These are phyloP conservation scores for Venturia pyrina DNA, from an alignment of 2,329 filamentous ascomycete species.

Conservation along the genomic window DNA sequence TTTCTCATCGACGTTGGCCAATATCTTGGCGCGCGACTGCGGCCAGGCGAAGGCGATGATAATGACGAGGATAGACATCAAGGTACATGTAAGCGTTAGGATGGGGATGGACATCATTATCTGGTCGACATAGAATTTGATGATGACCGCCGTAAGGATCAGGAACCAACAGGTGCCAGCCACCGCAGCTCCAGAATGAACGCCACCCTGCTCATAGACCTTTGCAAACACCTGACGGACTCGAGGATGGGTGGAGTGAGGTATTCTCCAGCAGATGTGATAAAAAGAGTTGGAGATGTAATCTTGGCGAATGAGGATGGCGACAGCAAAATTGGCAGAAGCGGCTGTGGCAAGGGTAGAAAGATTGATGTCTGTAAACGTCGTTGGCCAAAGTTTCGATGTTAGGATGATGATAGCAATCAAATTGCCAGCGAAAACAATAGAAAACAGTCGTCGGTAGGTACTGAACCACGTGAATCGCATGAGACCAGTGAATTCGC, in stretches of 20 bases:
- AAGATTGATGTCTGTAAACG: conserved; percentile 16
- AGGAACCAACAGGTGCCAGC: conserved; percentile 35
- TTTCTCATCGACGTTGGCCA: not conserved
- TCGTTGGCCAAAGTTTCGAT: conserved; percentile 4
- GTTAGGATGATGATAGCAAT: conserved; percentile 17
- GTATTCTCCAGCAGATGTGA: conserved; percentile 22
- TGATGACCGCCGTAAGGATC: conserved; percentile 26
- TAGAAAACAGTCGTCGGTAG: conserved; percentile 22
- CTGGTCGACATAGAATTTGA: conserved; percentile 18
- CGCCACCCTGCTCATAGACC: conserved; percentile 31
- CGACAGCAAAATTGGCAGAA: conserved; percentile 24
- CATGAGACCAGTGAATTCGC: conserved; percentile 8
- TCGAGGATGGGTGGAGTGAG: conserved; percentile 23
- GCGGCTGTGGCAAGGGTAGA: conserved; percentile 23
- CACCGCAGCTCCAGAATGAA: conserved; percentile 29
- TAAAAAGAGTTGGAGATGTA: conserved; percentile 31
- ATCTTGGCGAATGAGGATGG: conserved; percentile 29
- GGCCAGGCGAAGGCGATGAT: conserved; percentile 22
- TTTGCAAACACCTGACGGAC: conserved; percentile 29
- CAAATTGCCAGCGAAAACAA: conserved; percentile 21
- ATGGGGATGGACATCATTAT: conserved; percentile 14
- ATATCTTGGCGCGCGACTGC: conserved; percentile 15
- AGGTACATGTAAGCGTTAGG: conserved; percentile 18
- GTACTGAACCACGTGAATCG: conserved; percentile 16
- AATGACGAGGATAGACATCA: conserved; percentile 17